Evolutionary conservation across 345 rosid species (phyloP), one percentile per base, ranked within the genome.

Genomic region (Pistacia vera): DNA sequence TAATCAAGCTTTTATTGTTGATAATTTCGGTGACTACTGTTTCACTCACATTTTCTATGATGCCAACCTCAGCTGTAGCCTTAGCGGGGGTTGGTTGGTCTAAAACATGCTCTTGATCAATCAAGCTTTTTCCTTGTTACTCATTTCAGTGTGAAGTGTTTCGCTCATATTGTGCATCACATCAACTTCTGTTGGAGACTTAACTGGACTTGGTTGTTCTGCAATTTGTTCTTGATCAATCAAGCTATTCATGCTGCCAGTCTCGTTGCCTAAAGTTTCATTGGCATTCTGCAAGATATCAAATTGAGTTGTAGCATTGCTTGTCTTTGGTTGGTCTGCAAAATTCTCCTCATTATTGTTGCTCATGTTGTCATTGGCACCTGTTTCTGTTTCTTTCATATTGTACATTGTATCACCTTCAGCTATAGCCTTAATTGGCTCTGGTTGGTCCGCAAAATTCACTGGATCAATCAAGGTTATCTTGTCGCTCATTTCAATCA

Each of bases 161-260:
- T 76, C 77, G 51, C 63, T 82, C 22, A 22, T 56, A 11, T 57
- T 33, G 54, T 41, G 20, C 4, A 35, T 63, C 4, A 30, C 66
- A 65, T 55, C 70, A 67, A 72, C 77, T 61, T 33, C 61, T n/a
- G 70, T 55, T 8, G 75, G 48, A 60, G 64, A 5, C 64, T 3
- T 22, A 60, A 16, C 57, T 54, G 17, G 57, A 16, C 28, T 60
- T 1, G 14, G 16, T 25, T 61, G 38, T 33, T 28, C 64, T 61
- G 64, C 5, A 61, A 11, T 30, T 12, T 61, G 33, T 25, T 54
- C 57, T 54, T 54, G 16, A 54, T 14, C 57, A 13, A 14, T 1
- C 57, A 61, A 61, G 35, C 64, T 61, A 3, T 28, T 61, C 64
- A 25, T 28, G 64, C 12, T 28, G 14, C 36, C 25, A 1, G 5